phyloP scores from a whole-genome alignment of 352 stramenopile species.

The Phytopythium montanum region DNA sequence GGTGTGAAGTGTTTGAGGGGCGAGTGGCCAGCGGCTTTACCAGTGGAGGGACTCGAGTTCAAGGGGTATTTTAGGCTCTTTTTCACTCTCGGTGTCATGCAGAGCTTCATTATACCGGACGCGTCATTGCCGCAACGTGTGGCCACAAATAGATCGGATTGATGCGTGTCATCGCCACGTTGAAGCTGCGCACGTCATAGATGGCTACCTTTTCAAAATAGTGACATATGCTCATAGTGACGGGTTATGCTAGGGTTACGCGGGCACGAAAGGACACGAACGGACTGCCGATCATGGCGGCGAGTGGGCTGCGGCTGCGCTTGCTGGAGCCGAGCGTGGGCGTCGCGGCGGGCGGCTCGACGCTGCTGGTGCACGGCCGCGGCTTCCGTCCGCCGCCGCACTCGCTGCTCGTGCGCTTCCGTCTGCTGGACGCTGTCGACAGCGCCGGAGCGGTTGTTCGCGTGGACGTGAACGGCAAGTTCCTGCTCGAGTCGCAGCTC shows the following conservation, averaged over 20 bases:
- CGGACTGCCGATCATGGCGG: slow-evolving; percentile 6
- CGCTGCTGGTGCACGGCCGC: slow-evolving; percentile 51
- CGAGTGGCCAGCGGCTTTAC: no score
- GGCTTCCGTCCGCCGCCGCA: slow-evolving; percentile 58
- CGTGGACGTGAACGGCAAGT: slow-evolving; percentile 39
- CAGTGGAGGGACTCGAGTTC: no score
- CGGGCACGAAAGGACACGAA: neutral
- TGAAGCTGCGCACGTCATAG: neutral
- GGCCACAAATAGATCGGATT: no score
- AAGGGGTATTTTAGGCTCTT: no score
- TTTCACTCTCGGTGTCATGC: no score
- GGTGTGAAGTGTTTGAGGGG: neutral
- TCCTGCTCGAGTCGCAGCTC: slow-evolving; percentile 56
- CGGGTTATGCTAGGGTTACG: neutral
- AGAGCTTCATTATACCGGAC: no score
- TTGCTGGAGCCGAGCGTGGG: slow-evolving; percentile 48
- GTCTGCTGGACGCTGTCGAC: slow-evolving; percentile 11
- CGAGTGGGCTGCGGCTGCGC: slow-evolving; percentile 32
- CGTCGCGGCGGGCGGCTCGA: slow-evolving; percentile 42
- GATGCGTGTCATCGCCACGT: neutral
- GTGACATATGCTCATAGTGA: neutral
- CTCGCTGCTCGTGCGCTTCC: slow-evolving; percentile 62
- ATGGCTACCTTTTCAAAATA: neutral
- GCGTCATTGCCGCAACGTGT: no score
- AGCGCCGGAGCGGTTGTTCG: slow-evolving; percentile 1